These are phyloP conservation scores for Isatis lusitanica DNA, from an alignment of 441 rosid genomes.

Conservation along the genomic window DNA sequence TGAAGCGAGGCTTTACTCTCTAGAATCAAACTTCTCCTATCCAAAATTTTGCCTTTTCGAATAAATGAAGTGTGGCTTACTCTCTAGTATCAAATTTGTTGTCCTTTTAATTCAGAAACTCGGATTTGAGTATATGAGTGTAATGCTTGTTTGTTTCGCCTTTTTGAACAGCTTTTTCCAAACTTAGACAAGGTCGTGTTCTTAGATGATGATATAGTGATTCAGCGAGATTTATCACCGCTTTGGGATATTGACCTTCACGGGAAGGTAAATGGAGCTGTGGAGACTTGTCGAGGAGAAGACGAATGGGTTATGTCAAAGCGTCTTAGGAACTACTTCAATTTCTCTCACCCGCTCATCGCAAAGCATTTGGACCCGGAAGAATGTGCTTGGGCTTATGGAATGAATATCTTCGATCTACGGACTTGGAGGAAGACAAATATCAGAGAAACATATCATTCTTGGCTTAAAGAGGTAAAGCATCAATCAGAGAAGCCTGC, in stretches of 20 bases:
- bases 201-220: conserved; percentile 86
- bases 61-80: not conserved
- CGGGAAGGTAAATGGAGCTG: conserved; percentile 94
- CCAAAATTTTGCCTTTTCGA: too few relatives aligned
- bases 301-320: conserved; percentile 98
- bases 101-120: too few relatives aligned
- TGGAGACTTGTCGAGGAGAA: conserved; percentile 92
- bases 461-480: conserved; percentile 84
- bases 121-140: not conserved
- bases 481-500: not conserved
- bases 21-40: too few relatives aligned
- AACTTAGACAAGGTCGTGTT: conserved; percentile 88
- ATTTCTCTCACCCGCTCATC: conserved; percentile 87
- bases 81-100: not conserved
- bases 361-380: conserved; percentile 69
- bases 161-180: conserved; percentile 78
- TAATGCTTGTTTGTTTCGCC: conserved; percentile 13
- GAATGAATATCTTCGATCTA: conserved; percentile 92
- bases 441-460: conserved; percentile 80
- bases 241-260: conserved; percentile 83
- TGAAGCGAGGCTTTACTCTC: not conserved
- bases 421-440: conserved; percentile 80
- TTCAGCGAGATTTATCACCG: conserved; percentile 83
- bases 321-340: conserved; percentile 88
- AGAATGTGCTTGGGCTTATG: conserved; percentile 99